A percentile compares a stretch with the other conserved stretches of the same genome.
phyloP scores from a whole-genome alignment of 495 filamentous ascomycete genomes.

The Aspergillus egyptiacus region DNA sequence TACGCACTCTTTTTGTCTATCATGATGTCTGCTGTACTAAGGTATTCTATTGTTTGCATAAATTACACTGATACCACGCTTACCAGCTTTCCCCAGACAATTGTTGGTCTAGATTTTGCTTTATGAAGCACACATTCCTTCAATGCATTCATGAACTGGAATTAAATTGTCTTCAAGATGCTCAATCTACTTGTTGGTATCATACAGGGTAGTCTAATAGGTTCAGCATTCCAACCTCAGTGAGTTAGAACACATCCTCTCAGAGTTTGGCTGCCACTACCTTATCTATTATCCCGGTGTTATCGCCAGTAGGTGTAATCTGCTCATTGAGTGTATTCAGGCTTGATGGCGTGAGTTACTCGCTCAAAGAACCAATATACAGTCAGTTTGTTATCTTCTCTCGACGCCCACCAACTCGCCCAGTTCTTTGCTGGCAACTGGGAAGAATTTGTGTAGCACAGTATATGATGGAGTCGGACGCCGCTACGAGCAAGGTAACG shows the following conservation, averaged over 20 bases:
- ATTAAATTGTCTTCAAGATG: too few species aligned
- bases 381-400: background rate
- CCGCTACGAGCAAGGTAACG: constrained; percentile 4
- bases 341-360: too few species aligned
- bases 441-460: background rate
- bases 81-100: background rate
- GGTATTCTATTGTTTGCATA: background rate
- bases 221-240: too few species aligned
- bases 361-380: too few species aligned
- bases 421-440: background rate
- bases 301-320: too few species aligned
- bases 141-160: background rate
- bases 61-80: background rate
- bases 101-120: background rate
- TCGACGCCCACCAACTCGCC: background rate
- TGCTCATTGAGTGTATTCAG: too few species aligned
- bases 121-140: background rate
- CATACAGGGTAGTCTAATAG: too few species aligned
- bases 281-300: too few species aligned
- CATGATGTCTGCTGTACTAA: too few species aligned
- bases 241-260: too few species aligned
- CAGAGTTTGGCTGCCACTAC: too few species aligned
- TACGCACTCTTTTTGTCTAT: background rate
- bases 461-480: background rate
- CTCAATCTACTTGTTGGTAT: too few species aligned